A percentile compares a stretch with the other conserved stretches of the same genome.
phyloP scores from a whole-genome alignment of 768 basidiomycete species.

The Auricularia cornea region DNA sequence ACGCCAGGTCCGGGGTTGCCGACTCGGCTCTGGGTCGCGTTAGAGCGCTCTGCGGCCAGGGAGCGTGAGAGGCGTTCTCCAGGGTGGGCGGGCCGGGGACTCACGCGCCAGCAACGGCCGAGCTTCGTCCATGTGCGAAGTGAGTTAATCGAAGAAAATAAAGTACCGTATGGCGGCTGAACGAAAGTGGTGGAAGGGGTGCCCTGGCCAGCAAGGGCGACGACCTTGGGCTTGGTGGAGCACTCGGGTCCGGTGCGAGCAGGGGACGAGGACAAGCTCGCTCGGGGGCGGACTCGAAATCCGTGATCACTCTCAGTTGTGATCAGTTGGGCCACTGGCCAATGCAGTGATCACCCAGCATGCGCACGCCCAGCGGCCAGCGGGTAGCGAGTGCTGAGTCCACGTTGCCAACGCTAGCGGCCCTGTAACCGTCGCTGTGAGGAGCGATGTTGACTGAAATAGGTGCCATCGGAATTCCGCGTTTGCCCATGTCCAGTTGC shows the following conservation, averaged over 20 bases:
- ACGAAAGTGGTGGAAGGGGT: not conserved
- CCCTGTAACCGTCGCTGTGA: too few species aligned
- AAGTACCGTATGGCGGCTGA: not conserved
- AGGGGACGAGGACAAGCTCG: too few species aligned
- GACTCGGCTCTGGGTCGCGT: not conserved
- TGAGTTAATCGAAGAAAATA: not conserved
- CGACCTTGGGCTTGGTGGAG: not conserved
- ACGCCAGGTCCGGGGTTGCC: not conserved
- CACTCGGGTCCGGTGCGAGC: not conserved
- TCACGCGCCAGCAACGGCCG: not conserved
- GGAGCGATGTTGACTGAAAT: too few species aligned
- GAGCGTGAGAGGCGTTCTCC: not conserved
- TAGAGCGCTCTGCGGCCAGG: not conserved
- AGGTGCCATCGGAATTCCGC: too few species aligned
- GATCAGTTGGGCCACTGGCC: too few species aligned
- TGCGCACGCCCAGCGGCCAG: too few species aligned
- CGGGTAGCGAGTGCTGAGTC: too few species aligned
- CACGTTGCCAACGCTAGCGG: too few species aligned
- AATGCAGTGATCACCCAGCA: too few species aligned
- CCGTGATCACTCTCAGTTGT: too few species aligned
- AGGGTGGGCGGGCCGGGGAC: not conserved
- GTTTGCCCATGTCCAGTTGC: too few species aligned
- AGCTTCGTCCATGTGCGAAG: conserved; percentile 1
- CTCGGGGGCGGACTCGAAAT: too few species aligned
- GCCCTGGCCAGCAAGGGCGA: not conserved